Percentiles rank a stretch among this genome's conserved stretches.
phyloP scores from a whole-genome alignment of 2,329 filamentous ascomycete genomes.

The Teratosphaeria viscida region DNA sequence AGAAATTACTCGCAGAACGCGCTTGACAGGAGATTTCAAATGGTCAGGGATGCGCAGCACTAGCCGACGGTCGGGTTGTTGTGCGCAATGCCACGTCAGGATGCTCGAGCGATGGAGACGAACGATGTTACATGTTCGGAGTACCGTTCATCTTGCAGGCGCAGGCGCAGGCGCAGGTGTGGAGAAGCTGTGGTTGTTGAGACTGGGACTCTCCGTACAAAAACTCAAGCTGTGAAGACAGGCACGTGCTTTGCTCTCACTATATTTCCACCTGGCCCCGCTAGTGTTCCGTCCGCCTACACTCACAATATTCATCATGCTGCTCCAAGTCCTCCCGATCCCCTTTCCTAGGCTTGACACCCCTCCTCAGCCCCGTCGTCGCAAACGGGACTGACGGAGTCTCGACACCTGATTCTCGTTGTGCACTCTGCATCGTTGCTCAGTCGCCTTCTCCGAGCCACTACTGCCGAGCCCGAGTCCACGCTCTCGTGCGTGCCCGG shows the following conservation, averaged over 20 bases:
- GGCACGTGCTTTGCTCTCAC: conserved; percentile 1
- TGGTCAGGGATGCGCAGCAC: neutral
- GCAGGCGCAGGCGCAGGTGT: neutral
- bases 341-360: conserved; percentile 27
- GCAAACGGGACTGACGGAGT: conserved; percentile 38
- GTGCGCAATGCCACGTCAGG: neutral
- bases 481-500: neutral
- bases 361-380: conserved; percentile 40
- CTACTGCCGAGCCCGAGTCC: neutral
- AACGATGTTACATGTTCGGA: neutral
- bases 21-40: neutral
- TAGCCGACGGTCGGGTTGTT: neutral
- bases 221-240: neutral
- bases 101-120: neutral
- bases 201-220: neutral
- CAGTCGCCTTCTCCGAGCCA: neutral
- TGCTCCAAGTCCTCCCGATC: conserved; percentile 22
- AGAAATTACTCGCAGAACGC: neutral
- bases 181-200: too few species aligned
- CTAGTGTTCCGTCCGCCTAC: conserved; percentile 2
- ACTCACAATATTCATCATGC: conserved; percentile 16
- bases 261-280: conserved; percentile 4
- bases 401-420: neutral
- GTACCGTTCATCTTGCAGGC: neutral
- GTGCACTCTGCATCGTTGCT: conserved; percentile 19